These are phyloP conservation scores for Stachybotrys echinatus DNA, from an alignment of 2,329 filamentous ascomycete species.

Conservation along the genomic window DNA sequence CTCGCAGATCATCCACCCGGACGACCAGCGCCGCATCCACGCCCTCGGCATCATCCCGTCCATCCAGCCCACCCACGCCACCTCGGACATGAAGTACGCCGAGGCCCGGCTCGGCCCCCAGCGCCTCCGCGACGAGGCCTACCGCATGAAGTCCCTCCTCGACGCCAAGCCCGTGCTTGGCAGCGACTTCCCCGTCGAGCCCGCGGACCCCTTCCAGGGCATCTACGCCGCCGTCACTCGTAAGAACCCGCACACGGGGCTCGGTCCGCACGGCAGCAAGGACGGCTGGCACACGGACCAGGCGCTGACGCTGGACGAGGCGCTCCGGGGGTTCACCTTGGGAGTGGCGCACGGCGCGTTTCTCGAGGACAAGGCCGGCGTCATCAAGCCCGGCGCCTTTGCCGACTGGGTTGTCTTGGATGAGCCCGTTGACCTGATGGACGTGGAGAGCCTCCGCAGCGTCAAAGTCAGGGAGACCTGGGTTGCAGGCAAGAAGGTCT, in stretches of 20 bases:
- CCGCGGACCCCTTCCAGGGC: slow-evolving; percentile 60
- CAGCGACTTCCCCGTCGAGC: slow-evolving; percentile 69
- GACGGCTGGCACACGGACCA: slow-evolving; percentile 57
- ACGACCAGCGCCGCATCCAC: slow-evolving; percentile 56
- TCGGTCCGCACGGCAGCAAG: slow-evolving; percentile 37
- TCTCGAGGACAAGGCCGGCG: slow-evolving; percentile 52
- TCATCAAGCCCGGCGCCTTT: slow-evolving; percentile 54
- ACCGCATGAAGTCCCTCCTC: slow-evolving; percentile 60
- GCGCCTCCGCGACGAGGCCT: slow-evolving; percentile 52
- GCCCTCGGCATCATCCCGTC: slow-evolving; percentile 59
- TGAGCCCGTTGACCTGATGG: slow-evolving; percentile 42
- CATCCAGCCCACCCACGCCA: slow-evolving; percentile 68
- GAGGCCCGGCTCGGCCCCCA: slow-evolving; percentile 50
- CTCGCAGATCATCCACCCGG: slow-evolving; percentile 62
- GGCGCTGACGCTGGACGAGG: slow-evolving; percentile 52
- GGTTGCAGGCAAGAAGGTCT: slow-evolving; percentile 54
- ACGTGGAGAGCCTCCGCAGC: slow-evolving; percentile 46
- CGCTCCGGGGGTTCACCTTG: slow-evolving; percentile 56
- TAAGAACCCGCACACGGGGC: slow-evolving; percentile 51
- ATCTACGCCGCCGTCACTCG: slow-evolving; percentile 64
- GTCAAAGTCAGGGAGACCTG: slow-evolving; percentile 61
- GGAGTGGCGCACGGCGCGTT: slow-evolving; percentile 56
- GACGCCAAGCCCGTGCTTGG: slow-evolving; percentile 50
- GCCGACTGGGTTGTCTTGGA: slow-evolving; percentile 71
- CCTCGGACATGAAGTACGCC: slow-evolving; percentile 66